These are phyloP conservation scores for Diphasiastrum complanatum DNA, from an alignment of 83 land plant species.

Conservation along the genomic window DNA sequence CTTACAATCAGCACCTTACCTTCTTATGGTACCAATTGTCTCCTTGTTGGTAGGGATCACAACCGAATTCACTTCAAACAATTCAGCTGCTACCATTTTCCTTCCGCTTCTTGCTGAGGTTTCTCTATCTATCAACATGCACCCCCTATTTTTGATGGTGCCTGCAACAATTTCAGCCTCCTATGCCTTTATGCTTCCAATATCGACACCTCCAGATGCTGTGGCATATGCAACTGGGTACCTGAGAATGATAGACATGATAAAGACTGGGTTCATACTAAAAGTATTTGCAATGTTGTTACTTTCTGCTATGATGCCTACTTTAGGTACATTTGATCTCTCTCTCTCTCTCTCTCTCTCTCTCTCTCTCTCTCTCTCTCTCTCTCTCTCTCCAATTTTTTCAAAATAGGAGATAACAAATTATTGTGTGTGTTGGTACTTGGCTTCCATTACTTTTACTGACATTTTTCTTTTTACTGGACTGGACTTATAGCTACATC, in stretches of 20 bases:
- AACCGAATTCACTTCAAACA: slow-evolving; percentile 34
- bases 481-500: no score
- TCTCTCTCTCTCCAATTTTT: not conserved
- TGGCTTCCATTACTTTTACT: no score
- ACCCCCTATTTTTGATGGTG: slow-evolving; percentile 35
- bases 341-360: slow-evolving; percentile 1
- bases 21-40: slow-evolving; percentile 19
- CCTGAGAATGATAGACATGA: slow-evolving; percentile 16
- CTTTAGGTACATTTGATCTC: slow-evolving; percentile 20
- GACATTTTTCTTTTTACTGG: no score
- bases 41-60: slow-evolving; percentile 12
- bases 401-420: no score
- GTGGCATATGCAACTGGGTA: slow-evolving; percentile 28
- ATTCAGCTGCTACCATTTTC: slow-evolving; percentile 29
- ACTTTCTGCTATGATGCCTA: slow-evolving; percentile 29
- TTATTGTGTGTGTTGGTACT: no score
- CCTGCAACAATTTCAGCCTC: slow-evolving; percentile 22
- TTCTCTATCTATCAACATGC: slow-evolving; percentile 19
- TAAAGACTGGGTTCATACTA: slow-evolving; percentile 19
- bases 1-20: slow-evolving; percentile 17
- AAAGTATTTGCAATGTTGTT: slow-evolving; percentile 18
- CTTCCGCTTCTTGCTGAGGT: slow-evolving; percentile 33
- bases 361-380: not conserved
- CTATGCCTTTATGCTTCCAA: slow-evolving; percentile 32
- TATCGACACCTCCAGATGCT: slow-evolving; percentile 33